A percentile compares a stretch with the other conserved stretches of the same genome.
phyloP scores from a whole-genome alignment of 2,329 filamentous ascomycete species.

The Stagonosporopsis chrysanthemi region DNA sequence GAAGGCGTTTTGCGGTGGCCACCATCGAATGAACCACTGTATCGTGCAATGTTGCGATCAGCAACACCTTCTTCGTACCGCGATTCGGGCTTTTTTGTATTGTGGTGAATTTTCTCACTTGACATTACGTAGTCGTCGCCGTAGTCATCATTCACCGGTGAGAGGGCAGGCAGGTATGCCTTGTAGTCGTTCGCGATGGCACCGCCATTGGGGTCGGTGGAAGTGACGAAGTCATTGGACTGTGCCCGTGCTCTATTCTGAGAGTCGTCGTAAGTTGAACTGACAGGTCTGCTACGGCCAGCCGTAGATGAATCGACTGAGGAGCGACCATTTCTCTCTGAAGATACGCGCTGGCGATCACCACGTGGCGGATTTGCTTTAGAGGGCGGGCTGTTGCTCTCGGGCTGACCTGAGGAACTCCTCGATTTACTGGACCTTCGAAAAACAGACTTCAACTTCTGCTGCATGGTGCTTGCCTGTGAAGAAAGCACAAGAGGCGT shows the following conservation, averaged over 20 bases:
- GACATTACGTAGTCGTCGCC: conserved; percentile 29
- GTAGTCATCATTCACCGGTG: conserved; percentile 17
- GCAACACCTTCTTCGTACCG: conserved; percentile 63
- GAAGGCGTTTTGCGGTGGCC: conserved; percentile 2
- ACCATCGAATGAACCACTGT: conserved; percentile 18
- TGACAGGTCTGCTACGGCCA: conserved; percentile 22
- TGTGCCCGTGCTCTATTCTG: not conserved
- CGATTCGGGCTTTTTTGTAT: conserved; percentile 19
- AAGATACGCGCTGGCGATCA: conserved; percentile 5
- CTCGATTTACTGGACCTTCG: conserved; percentile 14
- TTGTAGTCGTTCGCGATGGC: conserved; percentile 34
- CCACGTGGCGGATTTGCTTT: conserved; percentile 5
- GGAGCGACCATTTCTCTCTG: conserved; percentile 1
- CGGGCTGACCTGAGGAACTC: not conserved
- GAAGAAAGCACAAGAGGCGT: not conserved
- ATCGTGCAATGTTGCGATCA: conserved; percentile 37
- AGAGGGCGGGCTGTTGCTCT: not conserved
- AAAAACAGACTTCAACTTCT: conserved; percentile 19
- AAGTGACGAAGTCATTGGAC: not conserved
- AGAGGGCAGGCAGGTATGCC: conserved; percentile 28
- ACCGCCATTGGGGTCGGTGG: conserved; percentile 17
- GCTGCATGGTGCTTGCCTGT: conserved; percentile 10
- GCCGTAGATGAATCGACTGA: conserved; percentile 15
- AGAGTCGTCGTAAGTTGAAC: conserved; percentile 19
- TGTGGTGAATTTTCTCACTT: conserved; percentile 28